phyloP scores from a whole-genome alignment of 345 rosid genomes.

The Rhodamnia rubescens region DNA sequence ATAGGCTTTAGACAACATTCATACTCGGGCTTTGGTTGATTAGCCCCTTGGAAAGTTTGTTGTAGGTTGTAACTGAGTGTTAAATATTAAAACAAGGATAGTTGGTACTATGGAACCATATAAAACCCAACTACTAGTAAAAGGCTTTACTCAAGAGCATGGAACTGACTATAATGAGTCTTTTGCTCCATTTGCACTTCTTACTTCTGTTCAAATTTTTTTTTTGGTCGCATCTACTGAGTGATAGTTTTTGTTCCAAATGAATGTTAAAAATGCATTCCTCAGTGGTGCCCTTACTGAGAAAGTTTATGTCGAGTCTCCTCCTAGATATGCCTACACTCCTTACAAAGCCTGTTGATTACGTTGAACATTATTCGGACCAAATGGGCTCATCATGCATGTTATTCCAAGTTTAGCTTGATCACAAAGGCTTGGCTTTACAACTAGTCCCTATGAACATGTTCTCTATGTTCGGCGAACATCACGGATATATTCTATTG shows the following conservation, averaged over 20 bases:
- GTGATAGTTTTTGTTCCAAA: accelerated
- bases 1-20: neutral
- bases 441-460: neutral
- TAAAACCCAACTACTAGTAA: neutral
- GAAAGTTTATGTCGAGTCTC: too few species aligned
- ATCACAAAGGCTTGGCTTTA: neutral
- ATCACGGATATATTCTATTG: neutral
- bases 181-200: neutral
- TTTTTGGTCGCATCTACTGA: neutral
- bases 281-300: too few species aligned
- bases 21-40: neutral
- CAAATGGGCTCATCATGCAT: neutral
- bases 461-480: neutral
- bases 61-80: neutral
- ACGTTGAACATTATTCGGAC: neutral
- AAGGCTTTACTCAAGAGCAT: neutral
- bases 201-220: neutral
- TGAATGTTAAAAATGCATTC: neutral
- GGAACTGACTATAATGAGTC: neutral
- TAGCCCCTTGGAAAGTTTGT: neutral
- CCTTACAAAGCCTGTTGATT: too few species aligned
- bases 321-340: too few species aligned
- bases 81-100: neutral
- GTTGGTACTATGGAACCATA: neutral
- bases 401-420: neutral